These are phyloP conservation scores for Vanrija humicola DNA, from an alignment of 1,284 basidiomycete species.

Conservation along the genomic window DNA sequence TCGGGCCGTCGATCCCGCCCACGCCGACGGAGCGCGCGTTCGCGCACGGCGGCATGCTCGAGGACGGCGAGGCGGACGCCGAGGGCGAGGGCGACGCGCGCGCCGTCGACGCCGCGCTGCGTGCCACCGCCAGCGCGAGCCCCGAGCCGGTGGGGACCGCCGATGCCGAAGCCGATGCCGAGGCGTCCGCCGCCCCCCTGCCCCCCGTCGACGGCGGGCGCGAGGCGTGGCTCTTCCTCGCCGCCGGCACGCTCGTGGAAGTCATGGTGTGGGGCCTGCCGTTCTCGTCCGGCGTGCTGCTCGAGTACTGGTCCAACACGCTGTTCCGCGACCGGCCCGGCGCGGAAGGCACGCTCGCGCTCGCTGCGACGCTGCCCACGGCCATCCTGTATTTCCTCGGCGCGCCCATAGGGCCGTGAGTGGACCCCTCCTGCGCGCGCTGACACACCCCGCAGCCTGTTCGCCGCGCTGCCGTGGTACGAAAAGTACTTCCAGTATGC, in stretches of 20 bases:
- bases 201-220: slow-evolving; percentile 38
- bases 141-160: too few species aligned
- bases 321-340: slow-evolving; percentile 33
- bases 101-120: too few species aligned
- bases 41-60: too few species aligned
- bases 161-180: too few species aligned
- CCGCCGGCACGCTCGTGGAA: slow-evolving; percentile 37
- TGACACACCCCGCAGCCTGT: slow-evolving; percentile 11
- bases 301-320: slow-evolving; percentile 38
- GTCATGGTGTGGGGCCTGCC: slow-evolving; percentile 41
- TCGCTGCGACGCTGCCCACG: slow-evolving; percentile 39
- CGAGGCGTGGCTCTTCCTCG: slow-evolving; percentile 41
- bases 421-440: too few species aligned
- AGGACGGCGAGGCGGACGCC: too few species aligned
- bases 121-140: too few species aligned
- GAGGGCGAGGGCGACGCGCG: too few species aligned
- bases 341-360: slow-evolving; percentile 24
- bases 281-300: slow-evolving; percentile 39
- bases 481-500: slow-evolving; percentile 20
- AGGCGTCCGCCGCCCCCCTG: slow-evolving; percentile 11
- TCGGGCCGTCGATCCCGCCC: too few species aligned
- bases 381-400: slow-evolving; percentile 36
- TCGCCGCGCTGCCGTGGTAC: slow-evolving; percentile 25
- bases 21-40: too few species aligned
- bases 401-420: slow-evolving; percentile 36